These are phyloP conservation scores for Chalciporus chontae DNA, from an alignment of 768 basidiomycete species.

Conservation along the genomic window DNA sequence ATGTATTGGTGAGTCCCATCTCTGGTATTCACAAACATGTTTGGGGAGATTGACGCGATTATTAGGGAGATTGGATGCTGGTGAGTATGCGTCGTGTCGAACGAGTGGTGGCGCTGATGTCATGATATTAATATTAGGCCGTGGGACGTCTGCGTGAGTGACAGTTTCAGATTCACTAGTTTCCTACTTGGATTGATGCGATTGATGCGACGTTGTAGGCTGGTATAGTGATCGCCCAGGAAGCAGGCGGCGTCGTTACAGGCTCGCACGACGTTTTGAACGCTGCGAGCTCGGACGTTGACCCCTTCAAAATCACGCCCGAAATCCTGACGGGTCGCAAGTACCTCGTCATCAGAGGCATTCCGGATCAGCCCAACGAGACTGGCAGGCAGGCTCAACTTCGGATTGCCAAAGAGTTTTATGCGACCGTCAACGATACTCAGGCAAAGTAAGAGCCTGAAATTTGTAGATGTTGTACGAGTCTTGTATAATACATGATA, in stretches of 20 bases:
- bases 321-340: slow-evolving; percentile 75
- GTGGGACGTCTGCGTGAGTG: slow-evolving; percentile 80
- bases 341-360: slow-evolving; percentile 72
- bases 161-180: not conserved
- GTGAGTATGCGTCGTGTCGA: slow-evolving; percentile 32
- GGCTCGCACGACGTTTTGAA: slow-evolving; percentile 57
- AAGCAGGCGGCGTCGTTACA: slow-evolving; percentile 79
- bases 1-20: slow-evolving; percentile 67
- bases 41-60: not conserved
- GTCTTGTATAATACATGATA: not conserved
- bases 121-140: slow-evolving; percentile 37
- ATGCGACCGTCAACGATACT: slow-evolving; percentile 73
- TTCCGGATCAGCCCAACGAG: slow-evolving; percentile 62
- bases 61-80: slow-evolving; percentile 78
- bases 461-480: not conserved
- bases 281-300: slow-evolving; percentile 26
- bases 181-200: not conserved
- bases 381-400: slow-evolving; percentile 68
- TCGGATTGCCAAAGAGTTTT: slow-evolving; percentile 81
- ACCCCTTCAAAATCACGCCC: slow-evolving; percentile 62
- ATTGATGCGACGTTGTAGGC: slow-evolving; percentile 44
- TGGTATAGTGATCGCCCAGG: slow-evolving; percentile 86
- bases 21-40: not conserved
- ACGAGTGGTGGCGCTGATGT: not conserved
- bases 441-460: slow-evolving; percentile 41